phyloP scores from a whole-genome alignment of 2,329 filamentous ascomycete genomes.

The Cercospora sp. region DNA sequence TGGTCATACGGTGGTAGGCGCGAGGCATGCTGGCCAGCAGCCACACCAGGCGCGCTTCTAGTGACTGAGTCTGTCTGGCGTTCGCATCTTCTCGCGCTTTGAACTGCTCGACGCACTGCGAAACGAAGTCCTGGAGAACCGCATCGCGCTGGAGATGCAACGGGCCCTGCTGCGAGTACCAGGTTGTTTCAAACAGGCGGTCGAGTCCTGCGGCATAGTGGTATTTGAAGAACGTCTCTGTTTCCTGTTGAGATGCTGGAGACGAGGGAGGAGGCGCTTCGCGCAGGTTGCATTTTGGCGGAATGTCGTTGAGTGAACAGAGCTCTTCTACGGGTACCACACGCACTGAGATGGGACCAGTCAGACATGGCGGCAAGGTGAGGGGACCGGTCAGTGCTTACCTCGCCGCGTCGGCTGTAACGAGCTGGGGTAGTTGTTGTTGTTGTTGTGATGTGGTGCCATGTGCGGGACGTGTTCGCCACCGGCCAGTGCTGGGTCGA shows the following conservation, averaged over 20 bases:
- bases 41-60: slow-evolving; percentile 64
- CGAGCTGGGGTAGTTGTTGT: slow-evolving; percentile 25
- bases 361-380: not conserved
- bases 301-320: slow-evolving; percentile 20
- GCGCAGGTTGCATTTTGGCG: slow-evolving; percentile 31
- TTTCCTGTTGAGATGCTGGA: slow-evolving; percentile 59
- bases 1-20: slow-evolving; percentile 42
- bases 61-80: slow-evolving; percentile 44
- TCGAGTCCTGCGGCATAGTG: slow-evolving; percentile 75
- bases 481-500: slow-evolving; percentile 67
- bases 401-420: slow-evolving; percentile 36
- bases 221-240: slow-evolving; percentile 72
- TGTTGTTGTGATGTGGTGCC: slow-evolving; percentile 29
- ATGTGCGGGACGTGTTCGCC: slow-evolving; percentile 27
- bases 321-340: slow-evolving; percentile 65
- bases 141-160: slow-evolving; percentile 57
- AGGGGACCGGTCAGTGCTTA: slow-evolving; percentile 19
- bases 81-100: slow-evolving; percentile 31
- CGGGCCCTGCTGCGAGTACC: slow-evolving; percentile 67
- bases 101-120: slow-evolving; percentile 59
- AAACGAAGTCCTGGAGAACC: slow-evolving; percentile 65
- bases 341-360: slow-evolving; percentile 38
- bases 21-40: slow-evolving; percentile 55
- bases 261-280: slow-evolving; percentile 45
- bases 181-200: slow-evolving; percentile 76